Conservation (phyloP, 805 yeast species). For the Wickerhamiella shivajii region DNA sequence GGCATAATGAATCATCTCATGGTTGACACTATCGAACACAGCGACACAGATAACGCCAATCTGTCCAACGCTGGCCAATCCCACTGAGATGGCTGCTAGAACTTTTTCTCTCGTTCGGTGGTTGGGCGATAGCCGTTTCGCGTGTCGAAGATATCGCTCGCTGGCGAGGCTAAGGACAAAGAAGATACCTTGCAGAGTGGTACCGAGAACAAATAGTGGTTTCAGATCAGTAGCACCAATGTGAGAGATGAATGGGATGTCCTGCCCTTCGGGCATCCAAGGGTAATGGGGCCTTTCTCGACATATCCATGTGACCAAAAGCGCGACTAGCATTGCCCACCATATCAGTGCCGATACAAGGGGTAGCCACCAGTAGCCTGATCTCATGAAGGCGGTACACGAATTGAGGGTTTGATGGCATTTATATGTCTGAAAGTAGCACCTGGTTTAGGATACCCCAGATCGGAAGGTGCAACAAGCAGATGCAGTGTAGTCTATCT, state of each 20-base stretch:
- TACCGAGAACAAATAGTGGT: conserved; percentile 68
- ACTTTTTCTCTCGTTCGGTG: conserved; percentile 30
- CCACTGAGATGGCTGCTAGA: conserved; percentile 31
- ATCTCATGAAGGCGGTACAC: too few relatives aligned
- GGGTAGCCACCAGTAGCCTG: conserved; percentile 44
- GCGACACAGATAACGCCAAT: conserved; percentile 62
- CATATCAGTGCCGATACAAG: conserved; percentile 52
- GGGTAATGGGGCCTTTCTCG: conserved; percentile 65
- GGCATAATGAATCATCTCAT: conserved; percentile 37
- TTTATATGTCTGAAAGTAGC: too few relatives aligned
- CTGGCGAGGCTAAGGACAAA: conserved; percentile 47
- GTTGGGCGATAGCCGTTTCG: conserved; percentile 41
- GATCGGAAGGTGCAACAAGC: too few relatives aligned
- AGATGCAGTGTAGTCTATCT: too few relatives aligned
- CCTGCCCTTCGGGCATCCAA: conserved; percentile 30
- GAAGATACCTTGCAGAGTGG: conserved; percentile 64
- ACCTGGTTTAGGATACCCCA: too few relatives aligned
- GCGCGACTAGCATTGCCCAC: conserved; percentile 84
- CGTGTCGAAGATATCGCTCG: conserved; percentile 48
- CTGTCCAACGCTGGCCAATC: conserved; percentile 43
- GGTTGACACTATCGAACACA: conserved; percentile 49
- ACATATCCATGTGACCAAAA: conserved; percentile 62
- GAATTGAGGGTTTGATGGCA: too few relatives aligned
- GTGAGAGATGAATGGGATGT: conserved; percentile 60
- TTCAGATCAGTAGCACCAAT: conserved; percentile 78